Base-by-base conservation (phyloP, 306 rosid genomes). In the Aeschynomene evenia region DNA sequence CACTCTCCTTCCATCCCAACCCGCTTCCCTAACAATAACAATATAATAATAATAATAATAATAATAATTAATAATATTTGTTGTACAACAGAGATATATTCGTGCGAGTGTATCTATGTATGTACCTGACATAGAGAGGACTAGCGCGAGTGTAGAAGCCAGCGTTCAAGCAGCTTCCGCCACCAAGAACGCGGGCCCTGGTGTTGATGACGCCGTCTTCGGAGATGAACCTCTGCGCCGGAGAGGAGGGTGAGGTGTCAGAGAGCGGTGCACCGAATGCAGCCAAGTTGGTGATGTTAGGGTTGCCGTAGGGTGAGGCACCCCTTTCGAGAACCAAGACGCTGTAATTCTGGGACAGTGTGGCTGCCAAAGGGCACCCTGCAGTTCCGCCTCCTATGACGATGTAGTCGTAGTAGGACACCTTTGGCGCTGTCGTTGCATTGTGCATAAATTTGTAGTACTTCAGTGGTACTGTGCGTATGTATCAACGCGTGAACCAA, bases 321-420 rank as follows among this genome's bases (percentile, higher is more conserved):
- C 97, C 97, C 0, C 97, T 88, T 77, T 91, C 97, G 0, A 91
- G 78, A 8, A 91, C 36, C 78, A 91, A 72, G n/a, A 91, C 97
- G 36, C 68, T 84, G 80, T 82, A 83, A 34, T 85, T 84, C 56
- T 86, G 84, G 34, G 96, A 86, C 5, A 91, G 72, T 0, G 96
- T 91, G 6, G 97, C 96, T 0, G 97, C 97, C 20, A 91, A 75
- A 12, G 97, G 97, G 42, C 97, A 88, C 3, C 97, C 97, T 0
- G 96, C 89, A 0, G 97, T 88, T 34, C 96, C 97, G 0, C 97
- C 97, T 0, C 97, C 97, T 1, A 91, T 84, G 1, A 91, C 68
- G 16, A 91, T 91, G 87, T 88, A 91, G 73, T 88, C 96, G 42
- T 88, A 88, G 77, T 83, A 69, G 0, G 96, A 79, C 2, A 70